Conservation (phyloP, 306 rosid genomes). For the Cicer bijugum region DNA sequence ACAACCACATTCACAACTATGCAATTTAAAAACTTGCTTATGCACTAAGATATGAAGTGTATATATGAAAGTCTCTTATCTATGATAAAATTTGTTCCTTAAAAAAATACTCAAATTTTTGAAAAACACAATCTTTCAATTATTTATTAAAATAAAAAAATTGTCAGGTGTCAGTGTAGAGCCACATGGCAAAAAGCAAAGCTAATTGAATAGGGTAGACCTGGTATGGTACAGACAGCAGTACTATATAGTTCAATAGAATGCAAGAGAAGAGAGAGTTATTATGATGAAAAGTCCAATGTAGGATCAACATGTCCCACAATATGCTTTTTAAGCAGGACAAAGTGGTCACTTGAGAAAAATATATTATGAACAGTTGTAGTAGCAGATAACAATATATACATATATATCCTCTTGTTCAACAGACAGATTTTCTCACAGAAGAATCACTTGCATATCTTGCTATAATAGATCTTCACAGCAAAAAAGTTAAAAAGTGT, state of each 20-base stretch:
- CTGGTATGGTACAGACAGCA: conserved; percentile 13
- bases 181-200: conserved; percentile 42
- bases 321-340: conserved; percentile 44
- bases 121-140: not conserved
- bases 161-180: conserved; percentile 25
- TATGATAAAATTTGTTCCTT: not conserved
- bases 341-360: conserved; percentile 48
- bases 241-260: not conserved
- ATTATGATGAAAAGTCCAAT: conserved; percentile 20
- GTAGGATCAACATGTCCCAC: conserved; percentile 35
- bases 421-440: conserved; percentile 47
- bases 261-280: not conserved
- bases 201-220: conserved; percentile 19
- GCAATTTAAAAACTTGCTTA: not conserved
- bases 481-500: conserved; percentile 16
- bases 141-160: not conserved
- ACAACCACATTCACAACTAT: no score
- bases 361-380: conserved; percentile 41
- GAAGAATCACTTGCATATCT: conserved; percentile 41
- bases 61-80: not conserved
- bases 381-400: conserved; percentile 27
- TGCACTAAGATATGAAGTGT: not conserved
- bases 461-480: conserved; percentile 32
- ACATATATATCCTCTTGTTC: conserved; percentile 33
- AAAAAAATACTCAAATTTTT: not conserved